Evolutionary conservation across 2,329 filamentous ascomycete species (phyloP).

Genomic region (Cladosporium oxysporum): DNA sequence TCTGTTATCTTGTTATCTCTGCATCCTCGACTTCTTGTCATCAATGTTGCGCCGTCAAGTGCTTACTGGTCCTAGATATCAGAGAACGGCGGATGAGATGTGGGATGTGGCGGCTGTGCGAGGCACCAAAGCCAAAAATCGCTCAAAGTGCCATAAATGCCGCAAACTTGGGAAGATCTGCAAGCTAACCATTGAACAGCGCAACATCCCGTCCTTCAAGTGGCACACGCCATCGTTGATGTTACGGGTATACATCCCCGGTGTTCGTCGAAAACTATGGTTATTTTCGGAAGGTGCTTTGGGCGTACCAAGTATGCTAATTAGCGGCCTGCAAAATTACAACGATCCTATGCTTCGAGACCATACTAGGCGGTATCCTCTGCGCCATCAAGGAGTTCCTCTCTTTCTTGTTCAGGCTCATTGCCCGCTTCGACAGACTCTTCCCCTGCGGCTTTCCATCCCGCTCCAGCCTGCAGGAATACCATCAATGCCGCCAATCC

Average conservation of each 20-base stretch:
- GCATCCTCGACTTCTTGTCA: background rate
- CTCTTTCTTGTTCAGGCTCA: slow-evolving; percentile 2
- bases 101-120: slow-evolving; percentile 13
- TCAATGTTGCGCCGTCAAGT: slow-evolving; percentile 1
- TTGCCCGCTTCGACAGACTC: slow-evolving; percentile 16
- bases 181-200: slow-evolving; percentile 1
- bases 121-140: slow-evolving; percentile 6
- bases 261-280: background rate
- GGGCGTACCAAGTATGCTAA: background rate
- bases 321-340: background rate
- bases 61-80: slow-evolving; percentile 2
- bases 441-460: slow-evolving; percentile 48
- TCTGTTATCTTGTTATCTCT: background rate
- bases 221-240: background rate
- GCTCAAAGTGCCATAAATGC: slow-evolving; percentile 9
- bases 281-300: background rate
- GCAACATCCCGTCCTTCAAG: background rate
- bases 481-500: slow-evolving; percentile 52
- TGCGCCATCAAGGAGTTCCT: background rate
- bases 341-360: background rate
- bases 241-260: background rate
- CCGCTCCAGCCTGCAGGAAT: slow-evolving; percentile 59
- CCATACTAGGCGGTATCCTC: background rate
- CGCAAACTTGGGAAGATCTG: slow-evolving; percentile 2
- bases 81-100: background rate